Base-by-base conservation (phyloP, 2,329 filamentous ascomycete species). In the Ilyonectria sp. region DNA sequence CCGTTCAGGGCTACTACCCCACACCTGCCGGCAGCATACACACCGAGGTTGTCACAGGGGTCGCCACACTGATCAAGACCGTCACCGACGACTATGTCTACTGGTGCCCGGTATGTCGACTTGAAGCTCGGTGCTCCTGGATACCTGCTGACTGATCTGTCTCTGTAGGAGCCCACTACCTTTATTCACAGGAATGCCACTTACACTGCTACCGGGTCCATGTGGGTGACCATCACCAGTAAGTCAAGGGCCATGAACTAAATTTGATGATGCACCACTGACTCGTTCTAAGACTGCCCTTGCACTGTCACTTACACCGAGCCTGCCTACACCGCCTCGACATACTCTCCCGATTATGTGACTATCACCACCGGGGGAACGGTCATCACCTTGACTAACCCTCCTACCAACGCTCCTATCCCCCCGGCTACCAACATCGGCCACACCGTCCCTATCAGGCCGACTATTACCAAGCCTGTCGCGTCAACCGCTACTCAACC, bases 171-270 rank as follows among this genome's bases (percentile, higher is more conserved):
- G 21, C 73, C 75, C 9, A 77, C 74, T 15, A 82, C 80, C 58
- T 80, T 84, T 64, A 74, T 80, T 35, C 79, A 79, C 73, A 78
- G 79, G 63, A 81, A 81, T 66, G 77, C 80, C 60, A 86, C 84
- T 56, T 84, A 83, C 74, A 86, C 82, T 31, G 83, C 80, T 66
- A 83, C 81, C 21, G 69, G 76, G 68, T 76, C 79, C 31, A 83
- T 81, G 37, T 83, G 80, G 47, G 59, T 86, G 63, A 86, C 84
- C 69, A 77, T 86, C 70, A 84, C 81, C 60, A 83, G 83, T 85
- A 75, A 74, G 82, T 74, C 40, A 21, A 31, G 31, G 29, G 6
- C 53, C 6, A 35, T 5, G 15, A 6, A 13, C 1, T 13, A 29
- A 11, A 4, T 5, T 13, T 9, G 11, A 31, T 47, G 55, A 29